These are phyloP conservation scores for Emergomyces africanus DNA, from an alignment of 2,329 filamentous ascomycete genomes.

Conservation along the genomic window DNA sequence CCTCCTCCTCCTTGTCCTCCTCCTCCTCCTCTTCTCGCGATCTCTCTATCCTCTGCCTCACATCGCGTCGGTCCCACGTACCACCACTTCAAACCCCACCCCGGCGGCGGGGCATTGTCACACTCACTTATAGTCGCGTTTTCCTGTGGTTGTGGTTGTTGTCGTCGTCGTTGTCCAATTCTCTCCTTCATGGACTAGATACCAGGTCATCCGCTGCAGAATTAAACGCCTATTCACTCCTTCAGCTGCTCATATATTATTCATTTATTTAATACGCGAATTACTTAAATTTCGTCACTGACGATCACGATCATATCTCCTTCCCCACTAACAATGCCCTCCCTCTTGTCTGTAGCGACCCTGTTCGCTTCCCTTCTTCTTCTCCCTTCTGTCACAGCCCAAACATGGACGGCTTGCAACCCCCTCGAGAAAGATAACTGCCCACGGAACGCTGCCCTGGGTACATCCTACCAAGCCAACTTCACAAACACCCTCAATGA, in stretches of 20 bases:
- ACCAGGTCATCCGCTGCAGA: neutral
- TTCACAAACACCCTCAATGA: constrained; percentile 40
- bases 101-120: constrained; percentile 4
- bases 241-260: neutral
- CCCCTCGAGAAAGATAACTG: constrained; percentile 62
- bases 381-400: constrained; percentile 37
- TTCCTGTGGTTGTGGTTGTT: neutral
- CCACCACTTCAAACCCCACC: neutral
- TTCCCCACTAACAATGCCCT: constrained; percentile 2
- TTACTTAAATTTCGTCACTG: neutral
- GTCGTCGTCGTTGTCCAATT: neutral
- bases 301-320: neutral
- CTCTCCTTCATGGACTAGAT: neutral
- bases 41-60: neutral
- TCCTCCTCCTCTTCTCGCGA: neutral
- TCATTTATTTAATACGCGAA: neutral
- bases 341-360: constrained; percentile 15
- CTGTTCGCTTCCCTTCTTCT: constrained; percentile 19
- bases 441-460: constrained; percentile 57
- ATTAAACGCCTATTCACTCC: neutral
- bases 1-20: neutral
- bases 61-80: neutral
- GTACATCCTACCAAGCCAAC: constrained; percentile 24
- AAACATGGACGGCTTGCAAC: constrained; percentile 67
- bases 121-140: neutral